phyloP scores from a whole-genome alignment of 257 asterid species.

The Misopates orontium region DNA sequence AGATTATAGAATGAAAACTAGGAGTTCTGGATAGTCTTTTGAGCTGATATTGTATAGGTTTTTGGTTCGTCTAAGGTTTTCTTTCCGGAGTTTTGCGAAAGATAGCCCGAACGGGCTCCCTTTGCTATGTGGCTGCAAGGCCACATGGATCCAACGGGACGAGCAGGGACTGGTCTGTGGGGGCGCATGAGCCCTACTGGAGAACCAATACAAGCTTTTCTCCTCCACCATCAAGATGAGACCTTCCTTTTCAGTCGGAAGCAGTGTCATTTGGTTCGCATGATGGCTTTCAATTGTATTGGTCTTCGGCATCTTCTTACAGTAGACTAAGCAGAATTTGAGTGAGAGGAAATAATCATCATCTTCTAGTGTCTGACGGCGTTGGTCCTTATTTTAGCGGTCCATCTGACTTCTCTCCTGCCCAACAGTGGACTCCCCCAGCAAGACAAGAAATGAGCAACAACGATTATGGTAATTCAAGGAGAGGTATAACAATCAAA shows the following conservation, averaged over 20 bases:
- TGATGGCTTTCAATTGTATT: conserved; percentile 73
- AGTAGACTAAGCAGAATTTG: conserved; percentile 94
- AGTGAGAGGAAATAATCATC: conserved; percentile 79
- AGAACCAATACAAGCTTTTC: conserved; percentile 91
- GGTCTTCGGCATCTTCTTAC: conserved; percentile 85
- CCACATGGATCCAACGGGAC: conserved; percentile 93
- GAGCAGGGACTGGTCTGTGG: conserved; percentile 93
- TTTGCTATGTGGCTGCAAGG: conserved; percentile 99
- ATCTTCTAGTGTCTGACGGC: conserved; percentile 68
- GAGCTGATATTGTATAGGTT: conserved; percentile 25
- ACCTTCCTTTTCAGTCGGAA: conserved; percentile 76
- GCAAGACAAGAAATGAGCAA: conserved; percentile 75
- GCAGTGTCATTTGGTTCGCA: conserved; percentile 74
- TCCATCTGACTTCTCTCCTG: conserved; percentile 84
- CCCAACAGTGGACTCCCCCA: conserved; percentile 89
- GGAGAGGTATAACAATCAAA: conserved; percentile 54
- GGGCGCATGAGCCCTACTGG: conserved; percentile 96
- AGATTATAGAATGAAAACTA: conserved; percentile 1
- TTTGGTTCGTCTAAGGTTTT: conserved; percentile 23
- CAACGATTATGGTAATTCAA: conserved; percentile 65
- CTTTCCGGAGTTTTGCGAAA: conserved; percentile 46
- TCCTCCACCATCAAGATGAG: conserved; percentile 94
- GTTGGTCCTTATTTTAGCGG: conserved; percentile 71
- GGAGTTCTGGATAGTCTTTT: conserved; percentile 20
- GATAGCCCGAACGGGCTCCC: conserved; percentile 99